Evolutionary conservation across 1,284 basidiomycete genomes (phyloP), one percentile per base, ranked within the genome.

Genomic region (Sporisorium sorghi): DNA sequence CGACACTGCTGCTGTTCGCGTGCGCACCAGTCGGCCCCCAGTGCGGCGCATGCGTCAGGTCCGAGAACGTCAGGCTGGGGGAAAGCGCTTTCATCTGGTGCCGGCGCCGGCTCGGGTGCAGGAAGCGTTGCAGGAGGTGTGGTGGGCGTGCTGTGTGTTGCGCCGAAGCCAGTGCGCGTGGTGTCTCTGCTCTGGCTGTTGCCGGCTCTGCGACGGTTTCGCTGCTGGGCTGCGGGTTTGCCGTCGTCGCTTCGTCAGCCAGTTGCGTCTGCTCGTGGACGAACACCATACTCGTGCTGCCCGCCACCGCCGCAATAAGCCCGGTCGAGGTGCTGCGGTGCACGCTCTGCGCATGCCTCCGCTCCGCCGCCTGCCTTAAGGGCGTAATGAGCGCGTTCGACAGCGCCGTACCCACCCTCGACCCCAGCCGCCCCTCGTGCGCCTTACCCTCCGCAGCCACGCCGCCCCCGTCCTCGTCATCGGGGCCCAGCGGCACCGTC

Each of bases 401-500:
- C 1, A 78, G 62, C 11, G 58, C 74, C 17, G 55, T 77, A 26
- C 70, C 64, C 2, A 79, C 61, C 17, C 64, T 50, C 8, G 68
- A 72, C 2, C 71, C 71, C 7, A 73, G 50, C 14, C 43, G 46
- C 11, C 23, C 10, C 56, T 64, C 59, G 19, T 56, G 61, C 14
- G 51, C 30, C 42, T n/a, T n/a, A n/a, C n/a, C n/a, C n/a, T n/a
- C n/a, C n/a, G n/a, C n/a, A n/a, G 11, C 42, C 40, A 40, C 24
- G 32, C 14, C 43, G n/a, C 32, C 23, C 0, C 17, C 50, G 10
- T 51, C 56, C 5, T 68, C 67, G 17, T 24, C 43, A 5, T 68
- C 63, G 10, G 46, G 55, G 10, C 62, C 76, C 23, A 65, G n/a
- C 15, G 66, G 59, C 11, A 78, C 76, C 9, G 78, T 83, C 4